Base-by-base conservation (phyloP, 495 filamentous ascomycete species). In the Pyrenopolyporus hunteri region DNA sequence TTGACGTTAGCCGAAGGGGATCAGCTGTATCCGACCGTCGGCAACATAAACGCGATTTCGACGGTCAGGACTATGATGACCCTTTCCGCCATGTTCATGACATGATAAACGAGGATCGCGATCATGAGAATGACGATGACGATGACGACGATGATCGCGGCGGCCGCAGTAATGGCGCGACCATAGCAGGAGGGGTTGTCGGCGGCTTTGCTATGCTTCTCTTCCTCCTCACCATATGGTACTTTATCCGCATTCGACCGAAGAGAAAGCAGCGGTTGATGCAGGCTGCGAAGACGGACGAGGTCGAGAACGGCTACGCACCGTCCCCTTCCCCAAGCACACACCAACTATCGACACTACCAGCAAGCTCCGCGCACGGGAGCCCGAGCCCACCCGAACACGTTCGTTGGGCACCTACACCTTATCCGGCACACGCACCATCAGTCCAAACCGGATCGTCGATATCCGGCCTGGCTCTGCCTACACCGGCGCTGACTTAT, bases 391-490 rank as follows among this genome's bases (percentile, higher is more conserved):
- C 47, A 14, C 32, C 39, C 13, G 53, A 64, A 10, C 61, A 59
- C n/a, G n/a, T 54, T 16, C 58, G 31, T 20, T 54, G 20, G 39
- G 49, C 43, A 11, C 61, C 40, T 1, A 59, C 61, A 11, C 61
- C 61, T 2, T 64, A 55, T 25, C 61, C 61, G 3, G 23, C 23
- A 2, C 28, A 37, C 10, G 61, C 32, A 6, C 61, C 61, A 6
- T 64, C 61, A 1, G 28, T 50, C 19, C 50, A 50, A 17, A 64
- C 61, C 22, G 44, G 23, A 5, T 60, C 63, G 23, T 39, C 63
- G 5, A 60, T 66, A 42, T 66, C 63, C n/a, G 63, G 63, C 13
- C 39, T 59, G 33, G 63, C 63, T 17, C 32, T 59, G 29, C 56
- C 63, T 0, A 66, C 63, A 11, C 63, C 63, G 29, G 63, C 56